Conservation (phyloP, 2,329 filamentous ascomycete genomes). For the Neofusicoccum parvum region DNA sequence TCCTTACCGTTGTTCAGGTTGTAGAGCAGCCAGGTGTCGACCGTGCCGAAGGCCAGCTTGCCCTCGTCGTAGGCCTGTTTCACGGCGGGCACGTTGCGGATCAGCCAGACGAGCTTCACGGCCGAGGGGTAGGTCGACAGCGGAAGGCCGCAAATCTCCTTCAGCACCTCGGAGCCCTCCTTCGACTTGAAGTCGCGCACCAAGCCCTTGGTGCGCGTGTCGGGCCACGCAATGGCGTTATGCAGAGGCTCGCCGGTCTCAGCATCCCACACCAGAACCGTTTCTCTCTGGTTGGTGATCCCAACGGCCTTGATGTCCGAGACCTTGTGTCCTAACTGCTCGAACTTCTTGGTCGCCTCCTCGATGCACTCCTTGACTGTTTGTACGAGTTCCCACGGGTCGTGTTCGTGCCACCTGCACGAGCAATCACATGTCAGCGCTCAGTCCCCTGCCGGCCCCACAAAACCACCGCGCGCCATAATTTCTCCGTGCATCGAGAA, state of each 20-base stretch:
- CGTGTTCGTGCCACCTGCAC: conserved; percentile 85
- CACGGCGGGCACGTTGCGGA: conserved; percentile 71
- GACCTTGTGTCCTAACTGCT: conserved; percentile 66
- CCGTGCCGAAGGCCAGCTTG: conserved; percentile 79
- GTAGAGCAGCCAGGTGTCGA: conserved; percentile 87
- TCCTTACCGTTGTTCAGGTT: conserved; percentile 74
- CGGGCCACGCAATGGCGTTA: conserved; percentile 89
- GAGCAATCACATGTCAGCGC: conserved; percentile 19
- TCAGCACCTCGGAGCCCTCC: conserved; percentile 68
- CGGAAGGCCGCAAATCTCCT: conserved; percentile 75
- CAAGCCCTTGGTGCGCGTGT: conserved; percentile 75
- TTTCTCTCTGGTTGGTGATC: conserved; percentile 90
- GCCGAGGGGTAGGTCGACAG: conserved; percentile 87
- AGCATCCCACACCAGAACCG: conserved; percentile 81
- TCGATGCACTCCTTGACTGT: conserved; percentile 81
- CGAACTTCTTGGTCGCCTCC: conserved; percentile 71
- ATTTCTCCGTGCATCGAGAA: conserved; percentile 5
- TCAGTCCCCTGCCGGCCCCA: conserved; percentile 13
- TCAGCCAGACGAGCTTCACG: conserved; percentile 81
- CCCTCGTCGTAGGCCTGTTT: conserved; percentile 74
- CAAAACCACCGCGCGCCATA: conserved; percentile 11
- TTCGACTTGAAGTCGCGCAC: conserved; percentile 75
- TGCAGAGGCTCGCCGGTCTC: conserved; percentile 77
- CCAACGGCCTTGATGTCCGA: conserved; percentile 76
- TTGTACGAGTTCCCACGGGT: conserved; percentile 73